Evolutionary conservation across 331 rosid genomes (phyloP).

Genomic region (Erythrophleum ivorense): DNA sequence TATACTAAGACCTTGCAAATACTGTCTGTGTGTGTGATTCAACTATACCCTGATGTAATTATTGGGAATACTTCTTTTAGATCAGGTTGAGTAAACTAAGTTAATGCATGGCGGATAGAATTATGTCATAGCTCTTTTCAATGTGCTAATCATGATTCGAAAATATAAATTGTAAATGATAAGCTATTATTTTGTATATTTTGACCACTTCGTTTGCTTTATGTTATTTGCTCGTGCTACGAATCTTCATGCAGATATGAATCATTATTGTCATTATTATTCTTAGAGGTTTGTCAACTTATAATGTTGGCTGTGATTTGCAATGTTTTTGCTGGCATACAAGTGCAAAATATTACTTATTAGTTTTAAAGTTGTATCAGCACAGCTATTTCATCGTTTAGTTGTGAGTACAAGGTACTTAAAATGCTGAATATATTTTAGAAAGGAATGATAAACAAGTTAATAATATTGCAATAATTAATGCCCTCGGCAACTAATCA

Average conservation of each 20-base stretch:
- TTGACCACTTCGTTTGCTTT: too few species aligned
- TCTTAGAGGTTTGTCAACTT: not conserved
- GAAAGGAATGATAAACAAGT: not conserved
- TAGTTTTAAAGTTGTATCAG: not conserved
- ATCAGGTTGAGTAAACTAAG: too few species aligned
- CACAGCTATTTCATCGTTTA: not conserved
- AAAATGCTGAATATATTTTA: slow-evolving; percentile 6
- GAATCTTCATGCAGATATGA: not conserved
- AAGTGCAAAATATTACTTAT: not conserved
- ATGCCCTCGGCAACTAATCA: not conserved
- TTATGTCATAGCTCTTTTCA: too few species aligned
- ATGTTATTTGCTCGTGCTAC: not conserved
- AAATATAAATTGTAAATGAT: too few species aligned
- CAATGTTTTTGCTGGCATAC: not conserved
- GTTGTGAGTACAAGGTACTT: not conserved
- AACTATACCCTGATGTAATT: not conserved
- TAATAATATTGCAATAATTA: not conserved
- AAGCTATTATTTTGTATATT: too few species aligned
- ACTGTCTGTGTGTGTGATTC: not conserved
- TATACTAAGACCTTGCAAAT: slow-evolving; percentile 4
- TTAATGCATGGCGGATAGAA: too few species aligned
- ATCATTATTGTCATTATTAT: not conserved
- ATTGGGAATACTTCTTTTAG: not conserved
- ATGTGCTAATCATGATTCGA: too few species aligned
- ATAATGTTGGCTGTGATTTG: not conserved